Evolutionary conservation across 768 basidiomycete species (phyloP).

Genomic region (Leccinellum rugosiceps): DNA sequence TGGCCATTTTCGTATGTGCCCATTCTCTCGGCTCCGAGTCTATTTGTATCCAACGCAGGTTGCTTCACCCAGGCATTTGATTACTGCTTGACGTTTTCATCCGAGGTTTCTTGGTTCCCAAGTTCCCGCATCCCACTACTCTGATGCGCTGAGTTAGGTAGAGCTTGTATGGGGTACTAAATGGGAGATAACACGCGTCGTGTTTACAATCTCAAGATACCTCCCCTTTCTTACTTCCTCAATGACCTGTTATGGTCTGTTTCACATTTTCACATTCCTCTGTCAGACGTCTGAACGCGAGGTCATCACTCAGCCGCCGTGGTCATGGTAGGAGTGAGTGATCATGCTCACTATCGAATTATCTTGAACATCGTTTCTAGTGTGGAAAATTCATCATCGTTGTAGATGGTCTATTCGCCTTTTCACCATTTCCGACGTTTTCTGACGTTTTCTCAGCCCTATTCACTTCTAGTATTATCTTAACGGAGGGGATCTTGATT

Average conservation of each 20-base stretch:
- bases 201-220: slow-evolving; percentile 29
- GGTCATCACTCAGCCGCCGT: slow-evolving; percentile 9
- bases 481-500: slow-evolving; percentile 21
- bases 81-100: slow-evolving; percentile 22
- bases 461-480: slow-evolving; percentile 15
- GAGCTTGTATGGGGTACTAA: slow-evolving; percentile 22
- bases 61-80: no score
- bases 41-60: background rate
- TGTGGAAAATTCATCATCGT: slow-evolving; percentile 17
- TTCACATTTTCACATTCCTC: background rate
- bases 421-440: background rate
- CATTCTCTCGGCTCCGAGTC: background rate
- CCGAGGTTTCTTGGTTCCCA: slow-evolving; percentile 14
- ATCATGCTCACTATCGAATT: background rate
- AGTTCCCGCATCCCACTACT: background rate
- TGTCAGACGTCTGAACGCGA: background rate
- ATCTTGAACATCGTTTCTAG: slow-evolving; percentile 7
- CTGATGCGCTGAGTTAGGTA: slow-evolving; percentile 14
- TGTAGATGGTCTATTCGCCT: slow-evolving; percentile 15
- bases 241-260: slow-evolving; percentile 18
- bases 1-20: slow-evolving; percentile 15
- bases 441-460: slow-evolving; percentile 10
- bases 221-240: slow-evolving; percentile 20
- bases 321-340: slow-evolving; percentile 1
- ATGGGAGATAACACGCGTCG: slow-evolving; percentile 21